Conservation (phyloP, 768 basidiomycete genomes). For the Lactifluus subvellereus region DNA sequence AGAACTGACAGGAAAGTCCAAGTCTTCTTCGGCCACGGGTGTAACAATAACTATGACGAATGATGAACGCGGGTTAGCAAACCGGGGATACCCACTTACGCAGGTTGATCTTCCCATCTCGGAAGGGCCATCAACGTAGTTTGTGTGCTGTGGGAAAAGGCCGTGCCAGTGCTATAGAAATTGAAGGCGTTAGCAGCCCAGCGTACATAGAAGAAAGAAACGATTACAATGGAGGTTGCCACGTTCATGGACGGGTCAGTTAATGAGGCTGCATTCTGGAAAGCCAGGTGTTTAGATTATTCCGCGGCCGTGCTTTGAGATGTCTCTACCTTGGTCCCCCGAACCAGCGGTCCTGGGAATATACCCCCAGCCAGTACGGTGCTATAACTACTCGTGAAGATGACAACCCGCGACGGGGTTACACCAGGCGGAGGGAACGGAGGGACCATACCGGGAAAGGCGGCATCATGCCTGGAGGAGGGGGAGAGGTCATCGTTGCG, state of each 20-base stretch:
- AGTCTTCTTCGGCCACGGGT: slow-evolving; percentile 85
- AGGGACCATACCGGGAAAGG: too few relatives aligned
- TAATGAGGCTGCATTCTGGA: slow-evolving; percentile 37
- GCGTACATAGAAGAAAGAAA: not conserved
- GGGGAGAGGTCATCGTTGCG: too few relatives aligned
- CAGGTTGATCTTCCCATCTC: slow-evolving; percentile 59
- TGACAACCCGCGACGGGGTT: not conserved
- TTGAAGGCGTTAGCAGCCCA: not conserved
- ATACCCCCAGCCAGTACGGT: slow-evolving; percentile 41
- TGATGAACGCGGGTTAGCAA: not conserved
- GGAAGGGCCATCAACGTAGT: slow-evolving; percentile 54
- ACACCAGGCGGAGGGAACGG: too few relatives aligned
- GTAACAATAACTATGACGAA: slow-evolving; percentile 61
- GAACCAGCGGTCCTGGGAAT: slow-evolving; percentile 46
- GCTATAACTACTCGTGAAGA: slow-evolving; percentile 25
- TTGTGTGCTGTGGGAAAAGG: slow-evolving; percentile 38
- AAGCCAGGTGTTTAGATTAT: slow-evolving; percentile 27
- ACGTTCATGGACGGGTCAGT: slow-evolving; percentile 43
- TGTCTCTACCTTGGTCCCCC: slow-evolving; percentile 31
- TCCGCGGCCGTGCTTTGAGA: not conserved
- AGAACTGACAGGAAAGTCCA: slow-evolving; percentile 74
- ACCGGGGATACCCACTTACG: slow-evolving; percentile 39
- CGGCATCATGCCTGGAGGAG: too few relatives aligned
- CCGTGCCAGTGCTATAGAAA: slow-evolving; percentile 50
- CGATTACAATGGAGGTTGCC: slow-evolving; percentile 43